Evolutionary conservation across 768 basidiomycete species (phyloP), one percentile per base, ranked within the genome.

Genomic region (Trametes meyenii): DNA sequence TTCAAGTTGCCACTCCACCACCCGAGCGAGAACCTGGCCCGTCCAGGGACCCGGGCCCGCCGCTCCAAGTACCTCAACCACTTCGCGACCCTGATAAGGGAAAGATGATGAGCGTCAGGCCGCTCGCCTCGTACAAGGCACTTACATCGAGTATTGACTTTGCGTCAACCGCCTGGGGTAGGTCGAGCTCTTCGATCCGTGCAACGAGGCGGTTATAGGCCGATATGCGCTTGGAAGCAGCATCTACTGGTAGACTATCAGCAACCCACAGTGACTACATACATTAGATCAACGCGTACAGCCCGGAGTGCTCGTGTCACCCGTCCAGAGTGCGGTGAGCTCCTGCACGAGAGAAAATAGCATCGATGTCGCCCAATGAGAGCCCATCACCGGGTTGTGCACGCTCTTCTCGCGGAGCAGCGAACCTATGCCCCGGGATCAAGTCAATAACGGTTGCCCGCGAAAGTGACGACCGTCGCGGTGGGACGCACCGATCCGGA

Each of bases 1-100:
- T 38, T 84, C 87, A 7, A 98, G 79, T 67, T 95, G 94, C 96
- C 95, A 98, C 61, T 87, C 83, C 19, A 93, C 69, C 24, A 98
- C 80, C 49, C 79, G 81, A n/a, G 80, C 76, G 19, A 93, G 77
- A 6, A 87, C 80, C 29, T 80, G 74, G 35, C 83, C 83, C 5
- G 87, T 85, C 85, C 93, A 88, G 1, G 85, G 81, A 1, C 94
- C 94, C 1, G 87, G 81, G 62, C 80, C 84, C 2, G 74, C 70
- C 17, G 78, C 78, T 1, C 75, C 81, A 5, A 96, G 77, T 10
- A 84, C 71, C 21, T 73, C 62, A 2, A 82, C 75, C 36, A 94
- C 78, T 57, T 89, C 85, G 29, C 79, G 83, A 1, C 96, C 96
- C 96, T 97, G 66, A 13, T 7, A 36, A 23, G 38, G 21, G 42